These are phyloP conservation scores for Pseudotulostoma volvatum DNA, from an alignment of 495 filamentous ascomycete genomes.

Conservation along the genomic window DNA sequence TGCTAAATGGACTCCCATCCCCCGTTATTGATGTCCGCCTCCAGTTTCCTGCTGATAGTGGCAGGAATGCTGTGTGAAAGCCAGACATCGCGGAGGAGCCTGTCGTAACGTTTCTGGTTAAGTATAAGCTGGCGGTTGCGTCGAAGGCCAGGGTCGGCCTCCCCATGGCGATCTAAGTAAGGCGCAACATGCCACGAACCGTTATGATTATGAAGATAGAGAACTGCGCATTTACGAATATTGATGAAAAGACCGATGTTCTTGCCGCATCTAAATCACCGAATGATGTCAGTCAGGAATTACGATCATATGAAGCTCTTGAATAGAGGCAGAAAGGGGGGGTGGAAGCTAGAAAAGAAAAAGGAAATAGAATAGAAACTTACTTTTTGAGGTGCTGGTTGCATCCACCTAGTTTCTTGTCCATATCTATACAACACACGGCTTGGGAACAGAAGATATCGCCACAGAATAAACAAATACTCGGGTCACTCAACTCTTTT, in stretches of 20 bases:
- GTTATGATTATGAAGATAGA: slow-evolving; percentile 66
- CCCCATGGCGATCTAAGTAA: slow-evolving; percentile 89
- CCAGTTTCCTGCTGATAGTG: slow-evolving; percentile 72
- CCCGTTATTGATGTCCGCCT: slow-evolving; percentile 88
- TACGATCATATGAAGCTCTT: background rate
- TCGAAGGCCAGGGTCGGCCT: slow-evolving; percentile 73
- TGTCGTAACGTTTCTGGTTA: slow-evolving; percentile 85
- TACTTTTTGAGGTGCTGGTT: slow-evolving; percentile 82
- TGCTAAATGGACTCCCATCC: slow-evolving; percentile 93
- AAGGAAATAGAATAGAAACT: slow-evolving; percentile 15
- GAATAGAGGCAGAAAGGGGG: background rate
- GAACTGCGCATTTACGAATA: slow-evolving; percentile 81
- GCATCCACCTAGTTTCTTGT: slow-evolving; percentile 60
- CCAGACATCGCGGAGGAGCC: slow-evolving; percentile 73
- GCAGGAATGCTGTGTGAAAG: slow-evolving; percentile 75
- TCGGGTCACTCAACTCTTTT: slow-evolving; percentile 77
- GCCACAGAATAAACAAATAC: slow-evolving; percentile 87
- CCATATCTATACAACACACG: slow-evolving; percentile 68
- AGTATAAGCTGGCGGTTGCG: slow-evolving; percentile 74
- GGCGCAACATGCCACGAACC: slow-evolving; percentile 78
- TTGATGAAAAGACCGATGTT: slow-evolving; percentile 87
- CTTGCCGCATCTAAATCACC: slow-evolving; percentile 72
- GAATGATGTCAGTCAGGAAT: too few species aligned
- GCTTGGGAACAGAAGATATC: slow-evolving; percentile 91
- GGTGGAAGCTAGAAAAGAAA: slow-evolving; percentile 5